A percentile compares a stretch with the other conserved stretches of the same genome.
These are phyloP conservation scores for Lachancea waltii DNA, from an alignment of 805 yeast genomes.

Conservation along the genomic window DNA sequence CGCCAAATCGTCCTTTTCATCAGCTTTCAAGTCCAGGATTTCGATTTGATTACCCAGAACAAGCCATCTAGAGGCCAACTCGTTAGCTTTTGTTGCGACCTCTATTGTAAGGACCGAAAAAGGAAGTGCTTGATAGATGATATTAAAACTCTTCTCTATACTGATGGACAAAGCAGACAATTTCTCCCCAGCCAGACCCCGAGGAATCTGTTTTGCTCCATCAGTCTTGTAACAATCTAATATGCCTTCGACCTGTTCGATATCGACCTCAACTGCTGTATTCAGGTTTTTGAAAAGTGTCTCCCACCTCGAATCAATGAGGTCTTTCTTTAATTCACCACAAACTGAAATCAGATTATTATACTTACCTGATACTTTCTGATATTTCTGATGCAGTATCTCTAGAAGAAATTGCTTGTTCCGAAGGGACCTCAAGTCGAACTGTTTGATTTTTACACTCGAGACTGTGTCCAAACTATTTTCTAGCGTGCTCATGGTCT, in stretches of 20 bases:
- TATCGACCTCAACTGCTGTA: constrained; percentile 30
- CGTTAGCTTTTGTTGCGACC: constrained; percentile 33
- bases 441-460: constrained; percentile 42
- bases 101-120: constrained; percentile 37
- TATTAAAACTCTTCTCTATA: constrained; percentile 35
- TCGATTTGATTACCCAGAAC: constrained; percentile 8
- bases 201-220: too few relatives aligned
- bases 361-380: constrained; percentile 36
- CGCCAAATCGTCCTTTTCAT: neutral
- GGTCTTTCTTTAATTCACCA: constrained; percentile 37
- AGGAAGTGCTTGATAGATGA: constrained; percentile 36
- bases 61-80: constrained; percentile 34
- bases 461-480: constrained; percentile 46
- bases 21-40: neutral
- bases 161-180: neutral
- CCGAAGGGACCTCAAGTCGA: constrained; percentile 32
- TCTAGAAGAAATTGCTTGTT: constrained; percentile 22
- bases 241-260: neutral
- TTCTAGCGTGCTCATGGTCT: constrained; percentile 43
- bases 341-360: constrained; percentile 38
- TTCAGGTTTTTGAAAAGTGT: constrained; percentile 44
- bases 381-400: constrained; percentile 37
- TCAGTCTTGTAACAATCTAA: too few relatives aligned
- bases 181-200: constrained; percentile 23
- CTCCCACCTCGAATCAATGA: constrained; percentile 52